Evolutionary conservation across 768 basidiomycete genomes (phyloP), one percentile per base, ranked within the genome.

Genomic region (Pisolithus albus): DNA sequence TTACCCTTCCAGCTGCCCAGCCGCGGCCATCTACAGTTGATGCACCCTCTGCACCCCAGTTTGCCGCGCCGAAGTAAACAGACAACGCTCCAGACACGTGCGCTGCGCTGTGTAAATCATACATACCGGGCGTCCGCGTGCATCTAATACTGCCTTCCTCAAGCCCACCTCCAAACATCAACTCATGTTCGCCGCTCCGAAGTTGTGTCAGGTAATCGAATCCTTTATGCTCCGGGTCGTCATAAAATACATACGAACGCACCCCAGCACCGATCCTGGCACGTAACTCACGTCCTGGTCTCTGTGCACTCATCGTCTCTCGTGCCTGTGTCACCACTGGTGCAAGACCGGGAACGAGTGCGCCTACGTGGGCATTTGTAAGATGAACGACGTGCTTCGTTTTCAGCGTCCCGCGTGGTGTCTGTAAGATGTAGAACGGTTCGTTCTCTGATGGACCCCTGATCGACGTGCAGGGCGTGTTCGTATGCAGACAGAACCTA

Each of bases 181-280:
- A 70, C 56, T 77, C 75, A 44, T 68, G 66, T 48, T 69, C 75
- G 40, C 64, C 71, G 10, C 51, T 40, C 19, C 73, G 70, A 43
- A 81, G 76, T 63, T 87, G 86, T 6, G 84, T 84, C 52, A 88
- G 77, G 62, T 87, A 88, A 60, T 86, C 84, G 61, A 74, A 85
- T 7, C 69, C 73, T 48, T 68, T 66, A 19, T 47, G 52, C 9
- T 64, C 57, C 4, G 64, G 60, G 7, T 65, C 68, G 4, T 78
- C 72, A 61, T 76, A 81, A 61, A 87, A 81, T 34, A 84, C 68
- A 61, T 81, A 86, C 6, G 82, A 75, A 18, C 83, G 75, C 21
- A 52, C 59, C n/a, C 76, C 81, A 23, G 66, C 61, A 69, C 26
- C 48, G 40, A 62, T 64, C 11, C 56, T 56, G 48, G 9, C 26